phyloP scores from a whole-genome alignment of 441 rosid genomes.

The Rhodomyrtus psidioides region DNA sequence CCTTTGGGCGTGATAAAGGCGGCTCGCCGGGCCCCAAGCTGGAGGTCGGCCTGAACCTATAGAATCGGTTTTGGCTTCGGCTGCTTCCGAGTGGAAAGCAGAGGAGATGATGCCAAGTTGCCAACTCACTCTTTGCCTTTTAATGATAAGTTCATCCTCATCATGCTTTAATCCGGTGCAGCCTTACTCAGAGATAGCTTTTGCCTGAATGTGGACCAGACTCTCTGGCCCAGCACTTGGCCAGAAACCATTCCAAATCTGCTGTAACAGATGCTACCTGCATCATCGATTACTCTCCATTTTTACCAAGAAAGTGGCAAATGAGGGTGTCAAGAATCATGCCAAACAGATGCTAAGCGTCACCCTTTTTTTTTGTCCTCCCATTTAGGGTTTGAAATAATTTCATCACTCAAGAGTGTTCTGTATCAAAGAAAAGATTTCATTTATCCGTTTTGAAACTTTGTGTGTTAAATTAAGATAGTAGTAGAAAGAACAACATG shows the following conservation, averaged over 20 bases:
- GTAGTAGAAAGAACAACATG: neutral
- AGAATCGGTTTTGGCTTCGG: neutral
- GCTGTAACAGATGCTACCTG: neutral
- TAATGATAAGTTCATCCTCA: neutral
- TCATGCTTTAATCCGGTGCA: neutral
- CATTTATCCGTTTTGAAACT: neutral
- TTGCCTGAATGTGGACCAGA: neutral
- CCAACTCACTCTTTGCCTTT: neutral
- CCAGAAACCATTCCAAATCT: neutral
- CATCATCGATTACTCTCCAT: neutral
- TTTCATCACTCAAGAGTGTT: neutral
- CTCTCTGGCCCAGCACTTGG: neutral
- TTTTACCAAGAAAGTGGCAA: neutral
- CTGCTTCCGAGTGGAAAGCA: neutral
- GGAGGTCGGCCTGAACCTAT: neutral
- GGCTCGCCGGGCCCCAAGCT: neutral
- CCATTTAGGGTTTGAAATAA: neutral
- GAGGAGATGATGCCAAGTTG: neutral
- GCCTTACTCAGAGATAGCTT: neutral
- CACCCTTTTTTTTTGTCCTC: neutral
- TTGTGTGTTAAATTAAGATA: neutral
- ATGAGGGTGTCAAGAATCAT: neutral
- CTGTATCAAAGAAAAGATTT: neutral
- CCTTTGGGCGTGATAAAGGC: neutral
- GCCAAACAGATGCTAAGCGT: neutral